Evolutionary conservation across 1,139 yeast genomes (phyloP), one percentile per base, ranked within the genome.

Genomic region (Zhuliangozyma parablackwelliae): DNA sequence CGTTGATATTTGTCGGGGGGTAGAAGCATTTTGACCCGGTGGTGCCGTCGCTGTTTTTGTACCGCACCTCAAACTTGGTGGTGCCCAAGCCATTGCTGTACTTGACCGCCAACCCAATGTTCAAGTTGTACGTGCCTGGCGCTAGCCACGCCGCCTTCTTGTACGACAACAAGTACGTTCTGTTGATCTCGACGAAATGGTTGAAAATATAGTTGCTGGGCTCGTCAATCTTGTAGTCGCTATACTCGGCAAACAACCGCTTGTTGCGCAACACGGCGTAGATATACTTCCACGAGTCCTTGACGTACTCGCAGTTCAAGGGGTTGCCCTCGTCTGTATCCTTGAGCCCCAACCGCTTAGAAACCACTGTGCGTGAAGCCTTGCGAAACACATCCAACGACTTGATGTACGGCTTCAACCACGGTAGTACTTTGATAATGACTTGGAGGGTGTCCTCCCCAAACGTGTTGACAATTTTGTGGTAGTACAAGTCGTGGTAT

Each of bases 51-150:
- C 45, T 57, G 31, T 56, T 51, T 41, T 43, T 53, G 46, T 49
- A 64, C 38, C 45, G 57, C 3, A 80, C 57, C 45, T 69, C 77
- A 49, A 79, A 78, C 46, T 72, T 71, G 11, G 81, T 75, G 8
- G 83, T 78, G 1, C 83, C 83, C 23, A 80, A 53, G 0, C 85
- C 85, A 43, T 68, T 63, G 0, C 79, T 77, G 34, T 65, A 66
- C 34, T 73, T 72, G n/a, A 77, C 61, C 5, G 75, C 71, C 13
- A 80, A 49, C 0, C 79, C 83, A 33, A 79, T 63, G 43, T 69
- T 69, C 16, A 71, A 55, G 42, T 75, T 75, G 50, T 79, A 79
- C 5, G 50, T 48, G 2, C 82, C 85, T 0, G 75, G 72, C 0
- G 78, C 61, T n/a, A 79, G 50, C 63, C 71, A 65, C 7, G 78